phyloP scores from a whole-genome alignment of 2,329 filamentous ascomycete species.

The Magnaporthiopsis rhizophila region DNA sequence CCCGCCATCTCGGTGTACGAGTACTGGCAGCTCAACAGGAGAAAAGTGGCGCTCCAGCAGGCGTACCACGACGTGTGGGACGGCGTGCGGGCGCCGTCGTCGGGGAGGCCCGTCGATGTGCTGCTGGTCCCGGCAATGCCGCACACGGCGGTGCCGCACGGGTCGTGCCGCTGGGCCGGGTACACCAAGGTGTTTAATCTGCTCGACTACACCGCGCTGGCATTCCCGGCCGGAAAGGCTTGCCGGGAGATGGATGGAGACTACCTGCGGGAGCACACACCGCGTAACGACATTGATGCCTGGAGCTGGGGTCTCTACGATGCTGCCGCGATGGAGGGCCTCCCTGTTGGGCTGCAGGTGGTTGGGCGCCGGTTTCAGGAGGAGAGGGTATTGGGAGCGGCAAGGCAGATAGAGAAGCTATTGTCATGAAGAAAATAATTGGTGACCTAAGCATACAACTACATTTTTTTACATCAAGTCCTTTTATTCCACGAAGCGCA shows the following conservation, averaged over 20 bases:
- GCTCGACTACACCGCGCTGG: conserved; percentile 51
- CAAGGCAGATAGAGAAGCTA: too few relatives aligned
- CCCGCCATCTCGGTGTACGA: conserved; percentile 51
- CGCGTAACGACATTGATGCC: too few relatives aligned
- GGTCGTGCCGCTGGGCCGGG: conserved; percentile 36
- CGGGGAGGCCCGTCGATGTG: conserved; percentile 43
- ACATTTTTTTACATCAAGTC: too few relatives aligned
- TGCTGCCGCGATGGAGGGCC: conserved; percentile 71
- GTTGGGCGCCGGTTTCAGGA: conserved; percentile 74
- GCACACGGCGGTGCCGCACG: conserved; percentile 44
- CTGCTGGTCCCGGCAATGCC: conserved; percentile 52
- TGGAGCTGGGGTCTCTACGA: conserved; percentile 47
- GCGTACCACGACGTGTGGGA: conserved; percentile 54
- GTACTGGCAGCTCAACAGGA: conserved; percentile 60
- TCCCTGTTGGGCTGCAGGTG: conserved; percentile 81
- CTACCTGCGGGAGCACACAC: too few relatives aligned
- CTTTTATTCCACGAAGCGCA: too few relatives aligned
- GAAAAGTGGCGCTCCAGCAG: conserved; percentile 44
- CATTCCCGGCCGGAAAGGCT: conserved; percentile 44
- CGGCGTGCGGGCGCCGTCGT: conserved; percentile 28
- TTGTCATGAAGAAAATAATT: too few relatives aligned
- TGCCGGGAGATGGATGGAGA: conserved; percentile 37
- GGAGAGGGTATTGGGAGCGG: conserved; percentile 64
- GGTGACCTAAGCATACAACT: too few relatives aligned
- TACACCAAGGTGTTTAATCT: conserved; percentile 57